A percentile compares a stretch with the other conserved stretches of the same genome.
Evolutionary conservation across 2,329 filamentous ascomycete species (phyloP).

Genomic region (Rugonectria rugulosa): DNA sequence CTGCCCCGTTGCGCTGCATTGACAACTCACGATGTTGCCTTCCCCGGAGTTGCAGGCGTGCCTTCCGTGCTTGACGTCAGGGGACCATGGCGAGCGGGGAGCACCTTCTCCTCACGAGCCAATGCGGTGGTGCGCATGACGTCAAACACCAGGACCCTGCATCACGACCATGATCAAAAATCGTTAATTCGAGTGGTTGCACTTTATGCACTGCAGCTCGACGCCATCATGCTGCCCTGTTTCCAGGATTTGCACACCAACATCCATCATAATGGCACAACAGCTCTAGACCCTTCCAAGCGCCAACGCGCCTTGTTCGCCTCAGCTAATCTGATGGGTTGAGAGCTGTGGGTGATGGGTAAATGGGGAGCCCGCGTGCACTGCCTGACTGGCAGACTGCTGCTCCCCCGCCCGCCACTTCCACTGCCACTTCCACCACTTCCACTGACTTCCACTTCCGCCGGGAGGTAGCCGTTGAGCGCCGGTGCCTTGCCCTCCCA

Average conservation of each 20-base stretch:
- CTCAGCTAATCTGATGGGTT: too few species aligned
- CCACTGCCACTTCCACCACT: too few species aligned
- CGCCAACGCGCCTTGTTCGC: too few species aligned
- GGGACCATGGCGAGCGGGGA: constrained; percentile 17
- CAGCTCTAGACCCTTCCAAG: constrained; percentile 3
- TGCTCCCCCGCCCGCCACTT: too few species aligned
- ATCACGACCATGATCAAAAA: constrained; percentile 17
- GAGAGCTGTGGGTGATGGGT: constrained; percentile 18
- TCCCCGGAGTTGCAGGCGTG: not conserved
- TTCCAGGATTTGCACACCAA: constrained; percentile 22
- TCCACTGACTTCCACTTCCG: too few species aligned
- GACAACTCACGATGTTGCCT: constrained; percentile 8
- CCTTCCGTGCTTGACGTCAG: constrained; percentile 34
- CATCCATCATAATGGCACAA: constrained; percentile 14
- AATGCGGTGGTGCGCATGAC: constrained; percentile 29
- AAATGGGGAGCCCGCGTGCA: constrained; percentile 15
- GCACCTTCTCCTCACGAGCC: constrained; percentile 15
- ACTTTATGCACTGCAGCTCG: constrained; percentile 30
- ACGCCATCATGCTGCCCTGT: constrained; percentile 31
- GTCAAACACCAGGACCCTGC: constrained; percentile 35
- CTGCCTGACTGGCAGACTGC: not conserved
- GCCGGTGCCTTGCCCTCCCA: too few species aligned
- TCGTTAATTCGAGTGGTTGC: too few species aligned
- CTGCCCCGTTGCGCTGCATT: too few species aligned
- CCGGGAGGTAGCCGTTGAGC: not conserved